Base-by-base conservation (phyloP, 2,329 filamentous ascomycete genomes). In the Sporothrix phasma region DNA sequence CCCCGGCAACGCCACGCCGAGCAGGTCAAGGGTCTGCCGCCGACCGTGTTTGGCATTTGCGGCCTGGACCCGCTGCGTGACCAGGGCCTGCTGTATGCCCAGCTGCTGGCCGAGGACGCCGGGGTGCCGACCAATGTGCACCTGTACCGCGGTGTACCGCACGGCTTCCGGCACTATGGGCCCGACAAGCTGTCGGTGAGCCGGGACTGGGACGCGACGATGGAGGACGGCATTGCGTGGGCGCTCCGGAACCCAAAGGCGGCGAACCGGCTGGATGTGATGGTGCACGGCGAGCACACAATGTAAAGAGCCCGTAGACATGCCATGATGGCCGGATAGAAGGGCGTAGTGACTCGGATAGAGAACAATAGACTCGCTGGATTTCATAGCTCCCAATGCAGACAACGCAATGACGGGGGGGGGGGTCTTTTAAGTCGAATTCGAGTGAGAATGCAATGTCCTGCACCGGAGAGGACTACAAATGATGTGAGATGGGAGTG, bases 181-280 rank as follows among this genome's bases (percentile, higher is more conserved):
- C 37, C 39, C 71, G 54, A 71, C 71, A 19, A 74, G 70, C 64
- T 74, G 60, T 76, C 75, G 13, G 73, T 73, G 67, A 72, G 71
- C 3, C 77, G 72, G 63, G 74, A 72, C 70, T 1, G 70, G 69
- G 67, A 84, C 76, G 76, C 81, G 79, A 67, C 86, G 84, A 3
- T 77, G 74, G 19, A 77, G 70, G 51, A 86, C 26, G 68, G 68
- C 39, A 66, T 69, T 13, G 26, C 61, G 5, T 68, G 65, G 62
- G 47, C 54, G 7, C 60, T 87, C 61, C 87, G 84, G 2, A 71
- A 70, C 1, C 82, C 84, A 64, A 79, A 78, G 2, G 83, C 82
- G 67, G 84, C 86, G 66, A 82, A 79, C 59, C 81, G 77, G 0
- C 76, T 78, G 83, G 54, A 61, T 1, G 22, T 67, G 22, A 53